Evolutionary conservation across 495 filamentous ascomycete genomes (phyloP).

Genomic region (Aspergillus saccharolyticus): DNA sequence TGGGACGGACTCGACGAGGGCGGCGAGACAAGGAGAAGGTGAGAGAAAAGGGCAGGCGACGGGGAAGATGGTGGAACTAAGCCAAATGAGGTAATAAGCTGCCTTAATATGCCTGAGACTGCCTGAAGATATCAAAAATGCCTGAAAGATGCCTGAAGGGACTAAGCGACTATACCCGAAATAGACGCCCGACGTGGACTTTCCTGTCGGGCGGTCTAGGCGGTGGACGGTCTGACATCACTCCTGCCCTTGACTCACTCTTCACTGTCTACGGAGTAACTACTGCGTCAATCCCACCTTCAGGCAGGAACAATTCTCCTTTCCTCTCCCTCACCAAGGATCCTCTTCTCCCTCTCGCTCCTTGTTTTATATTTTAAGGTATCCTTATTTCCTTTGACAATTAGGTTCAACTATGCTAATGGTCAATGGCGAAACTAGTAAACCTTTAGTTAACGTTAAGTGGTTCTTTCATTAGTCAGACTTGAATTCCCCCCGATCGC

Average conservation of each 20-base stretch:
- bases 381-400: neutral
- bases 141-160: neutral
- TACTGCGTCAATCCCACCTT: too few species aligned
- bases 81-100: constrained; percentile 1
- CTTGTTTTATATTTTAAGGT: neutral
- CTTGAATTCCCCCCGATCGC: neutral
- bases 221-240: constrained; percentile 10
- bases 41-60: constrained; percentile 26
- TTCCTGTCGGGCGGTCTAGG: constrained; percentile 8
- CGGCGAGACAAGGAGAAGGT: constrained; percentile 22
- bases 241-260: constrained; percentile 1
- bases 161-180: neutral
- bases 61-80: constrained; percentile 12
- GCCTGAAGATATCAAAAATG: constrained; percentile 3
- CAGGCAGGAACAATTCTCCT: neutral
- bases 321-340: neutral
- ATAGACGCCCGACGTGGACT: constrained; percentile 1
- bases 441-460: too few species aligned
- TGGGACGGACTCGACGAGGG: constrained; percentile 19
- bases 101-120: constrained; percentile 5
- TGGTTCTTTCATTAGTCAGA: neutral
- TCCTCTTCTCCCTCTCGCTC: neutral
- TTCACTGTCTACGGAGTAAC: neutral
- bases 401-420: too few species aligned
- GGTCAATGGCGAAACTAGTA: too few species aligned